Evolutionary conservation across 495 filamentous ascomycete genomes (phyloP), one percentile per base, ranked within the genome.

Genomic region (Pyrenopolyporus hunteri): DNA sequence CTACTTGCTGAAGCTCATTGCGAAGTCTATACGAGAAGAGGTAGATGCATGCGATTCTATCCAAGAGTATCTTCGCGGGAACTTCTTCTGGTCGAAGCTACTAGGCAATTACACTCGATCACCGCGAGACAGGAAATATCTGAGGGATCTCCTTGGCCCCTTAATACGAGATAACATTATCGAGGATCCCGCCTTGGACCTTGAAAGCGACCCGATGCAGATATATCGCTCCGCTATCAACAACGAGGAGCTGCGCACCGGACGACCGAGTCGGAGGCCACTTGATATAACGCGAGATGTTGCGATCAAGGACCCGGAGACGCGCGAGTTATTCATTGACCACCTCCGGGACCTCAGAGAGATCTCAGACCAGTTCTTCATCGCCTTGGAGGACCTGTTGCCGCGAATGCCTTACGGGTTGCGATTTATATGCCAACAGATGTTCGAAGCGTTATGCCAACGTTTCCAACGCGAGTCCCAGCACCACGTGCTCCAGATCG

Each of bases 181-280:
- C 39, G 93, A 96, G 25, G 95, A 97, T 59, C 87, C 90, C 5
- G 87, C 88, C 6, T 79, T 98, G 46, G 93, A 98, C 64, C 81
- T 99, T 11, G 94, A 99, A 73, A 97, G 93, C 67, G 94, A 99
- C 70, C 94, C 94, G 0, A 89, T 98, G 80, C 93, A 97, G 64
- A 99, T 99, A 45, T 97, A 99, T 75, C 85, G 91, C 19, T 93
- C 92, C 9, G 85, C 88, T 8, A 92, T 98, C 74, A 97, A 96
- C 72, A 94, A 98, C 65, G 94, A 99, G 73, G 93, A 99, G 72
- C 85, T 99, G 29, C 87, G 89, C 4, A 98, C 94, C 0, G 94
- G 94, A 19, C 87, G 85, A 64, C 83, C 89, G 29, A 96, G 92
- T 71, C 82, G 80, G 29, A 83, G 93, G 44, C 86, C 82, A 19